Conservation (phyloP, 805 yeast genomes). For the Candida hispaniensis region DNA sequence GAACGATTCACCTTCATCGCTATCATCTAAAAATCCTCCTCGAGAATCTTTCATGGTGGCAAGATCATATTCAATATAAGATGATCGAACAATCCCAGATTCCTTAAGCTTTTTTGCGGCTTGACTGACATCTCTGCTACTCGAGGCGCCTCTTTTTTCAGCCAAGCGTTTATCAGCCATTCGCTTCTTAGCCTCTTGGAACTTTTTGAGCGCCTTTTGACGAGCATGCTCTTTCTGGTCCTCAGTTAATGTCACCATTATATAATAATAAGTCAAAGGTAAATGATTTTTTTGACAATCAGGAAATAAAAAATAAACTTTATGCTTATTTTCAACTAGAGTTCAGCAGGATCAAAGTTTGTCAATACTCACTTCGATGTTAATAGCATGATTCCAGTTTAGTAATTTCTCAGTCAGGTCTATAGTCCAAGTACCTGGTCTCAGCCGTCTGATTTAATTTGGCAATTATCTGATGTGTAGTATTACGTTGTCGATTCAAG, state of each 20-base stretch:
- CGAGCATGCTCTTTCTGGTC: constrained; percentile 16
- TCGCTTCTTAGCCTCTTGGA: constrained; percentile 14
- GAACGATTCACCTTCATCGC: constrained; percentile 25
- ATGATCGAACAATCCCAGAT: constrained; percentile 8
- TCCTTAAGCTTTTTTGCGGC: constrained; percentile 9
- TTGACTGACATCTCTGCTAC: background rate
- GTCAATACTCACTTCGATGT: no score
- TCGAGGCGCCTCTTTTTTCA: constrained; percentile 8
- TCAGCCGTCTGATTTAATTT: no score
- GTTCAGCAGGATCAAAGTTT: no score
- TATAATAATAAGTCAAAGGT: no score
- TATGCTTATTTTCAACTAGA: no score
- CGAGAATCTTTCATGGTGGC: constrained; percentile 79
- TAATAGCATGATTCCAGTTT: no score
- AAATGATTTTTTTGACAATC: no score
- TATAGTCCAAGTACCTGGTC: no score
- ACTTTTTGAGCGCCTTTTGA: constrained; percentile 15
- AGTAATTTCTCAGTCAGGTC: no score
- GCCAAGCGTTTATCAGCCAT: constrained; percentile 14
- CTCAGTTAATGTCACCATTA: constrained; percentile 9
- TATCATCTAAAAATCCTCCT: constrained; percentile 69
- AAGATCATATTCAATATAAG: constrained; percentile 39
- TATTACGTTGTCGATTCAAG: no score
- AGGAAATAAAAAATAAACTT: no score
- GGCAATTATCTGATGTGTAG: no score